These are phyloP conservation scores for Nannochloris sp. DNA, from an alignment of 139 green algal genomes.

Conservation along the genomic window DNA sequence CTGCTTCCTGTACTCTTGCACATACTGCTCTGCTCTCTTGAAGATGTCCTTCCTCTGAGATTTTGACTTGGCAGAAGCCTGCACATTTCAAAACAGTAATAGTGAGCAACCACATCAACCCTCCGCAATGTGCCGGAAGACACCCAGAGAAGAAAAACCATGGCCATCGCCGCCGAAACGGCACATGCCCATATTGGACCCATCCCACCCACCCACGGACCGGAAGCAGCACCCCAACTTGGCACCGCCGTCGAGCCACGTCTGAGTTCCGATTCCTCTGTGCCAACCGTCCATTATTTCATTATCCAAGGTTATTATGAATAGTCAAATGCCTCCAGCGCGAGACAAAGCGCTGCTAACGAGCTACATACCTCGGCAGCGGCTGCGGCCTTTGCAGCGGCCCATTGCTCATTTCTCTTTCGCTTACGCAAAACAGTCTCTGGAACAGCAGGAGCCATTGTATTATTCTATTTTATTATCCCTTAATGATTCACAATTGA, in stretches of 20 bases:
- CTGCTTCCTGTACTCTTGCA: slow-evolving; percentile 95
- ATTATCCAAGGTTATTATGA: too few relatives aligned
- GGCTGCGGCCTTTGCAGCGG: slow-evolving; percentile 55
- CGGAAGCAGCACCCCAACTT: neutral
- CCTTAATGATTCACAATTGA: neutral
- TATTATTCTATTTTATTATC: neutral
- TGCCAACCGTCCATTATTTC: neutral
- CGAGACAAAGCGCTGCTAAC: neutral
- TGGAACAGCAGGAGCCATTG: slow-evolving; percentile 18
- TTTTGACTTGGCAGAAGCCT: slow-evolving; percentile 48
- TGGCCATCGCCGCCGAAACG: too few relatives aligned
- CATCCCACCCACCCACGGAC: neutral
- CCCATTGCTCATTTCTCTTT: slow-evolving; percentile 84
- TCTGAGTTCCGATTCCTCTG: neutral
- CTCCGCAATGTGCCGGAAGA: neutral
- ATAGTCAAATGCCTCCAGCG: too few relatives aligned
- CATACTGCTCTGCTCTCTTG: slow-evolving; percentile 94
- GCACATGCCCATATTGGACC: too few relatives aligned
- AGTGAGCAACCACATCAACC: neutral
- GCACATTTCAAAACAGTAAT: neutral
- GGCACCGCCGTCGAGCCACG: neutral
- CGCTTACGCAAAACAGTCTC: slow-evolving; percentile 58
- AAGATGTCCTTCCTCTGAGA: slow-evolving; percentile 76
- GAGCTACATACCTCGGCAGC: slow-evolving; percentile 29
- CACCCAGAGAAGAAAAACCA: too few relatives aligned